Base-by-base conservation (phyloP, 2,329 filamentous ascomycete species). In the Periconia macrospinosa region DNA sequence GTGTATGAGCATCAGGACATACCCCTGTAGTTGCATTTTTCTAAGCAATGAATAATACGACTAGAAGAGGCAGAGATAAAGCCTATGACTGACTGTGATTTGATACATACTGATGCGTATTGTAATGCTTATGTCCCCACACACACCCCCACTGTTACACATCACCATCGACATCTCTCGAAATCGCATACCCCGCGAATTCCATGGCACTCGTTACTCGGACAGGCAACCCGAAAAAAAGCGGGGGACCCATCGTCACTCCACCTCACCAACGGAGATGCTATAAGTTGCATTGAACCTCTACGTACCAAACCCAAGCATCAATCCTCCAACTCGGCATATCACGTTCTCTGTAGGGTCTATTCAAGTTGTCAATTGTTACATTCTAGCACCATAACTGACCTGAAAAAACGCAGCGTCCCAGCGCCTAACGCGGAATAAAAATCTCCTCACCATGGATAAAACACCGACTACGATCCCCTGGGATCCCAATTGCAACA, bases 401-500 rank as follows among this genome's bases (percentile, higher is more conserved):
- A 74, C 3, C 60, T 62, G 27, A 74, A 73, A 48, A 70, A 52
- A 41, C n/a, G 64, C 65, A 14, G 61, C 72, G 9, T 65, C 56
- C 42, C 66, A 66, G 50, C 72, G 76, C 47, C 62, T 79, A 50
- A 74, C 68, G 23, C 75, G 79, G 53, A 72, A 78, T 57, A 77
- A 73, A 48, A 76, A 78, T 58, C 74, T 78, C 49, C 56, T 80
- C 20, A 78, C 75, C 0, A 70, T 75, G 66, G 75, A 75, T 55
- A 79, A 79, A 59, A 76, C 76, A 1, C 76, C 78, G 1, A 77
- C 73, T 0, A 75, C 73, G 2, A 72, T 83, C 19, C 81, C 81
- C 2, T 84, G 80, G 78, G 75, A 85, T 60, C 83, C 83, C 1
- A 71, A 83, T 51, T 76, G 70, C 40, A 78, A 76, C 15, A 76